Evolutionary conservation across 2,329 filamentous ascomycete species (phyloP), one percentile per base, ranked within the genome.

Genomic region (Acarospora socialis): DNA sequence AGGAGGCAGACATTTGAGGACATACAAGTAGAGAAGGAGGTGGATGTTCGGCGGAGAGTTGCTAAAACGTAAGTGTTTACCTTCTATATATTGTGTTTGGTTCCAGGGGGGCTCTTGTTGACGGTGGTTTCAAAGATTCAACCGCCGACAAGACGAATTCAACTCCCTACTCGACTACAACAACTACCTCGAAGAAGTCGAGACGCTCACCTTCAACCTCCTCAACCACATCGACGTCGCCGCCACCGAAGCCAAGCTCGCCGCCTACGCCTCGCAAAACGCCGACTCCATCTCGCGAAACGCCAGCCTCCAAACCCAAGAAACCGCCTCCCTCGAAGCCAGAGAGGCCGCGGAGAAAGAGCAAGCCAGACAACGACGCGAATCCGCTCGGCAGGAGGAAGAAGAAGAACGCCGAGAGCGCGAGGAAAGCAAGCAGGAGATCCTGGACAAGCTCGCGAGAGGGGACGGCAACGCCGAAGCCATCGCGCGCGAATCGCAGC

Each of bases 131-230:
- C 27, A n/a, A n/a, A 80, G 87, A 7, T 87, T 95, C 56, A 94
- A 95, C 60, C 78, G 82, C 47, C 66, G 73, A 12, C 78, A 93
- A 58, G 81, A 90, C 40, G 90, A 98, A 53, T 98, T 98, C 48
- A 80, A 92, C 54, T 74, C 71, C 2, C 66, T 93, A 37, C 62
- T 71, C 25, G 79, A 76, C 50, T 98, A 77, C 63, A 94, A 98
- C 58, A 77, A 94, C 55, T 94, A 95, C 59, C 73, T 98, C 8
- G 83, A 95, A 56, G 76, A 81, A 49, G 82, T 93, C 22, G 90
- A 98, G 61, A 74, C 79, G 43, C 70, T 94, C 39, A 86, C 86
- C 2, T 84, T 86, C 58, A 87, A 94, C 50, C 66, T 98, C 7
- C 77, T 94, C 32, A 67, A 74, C 42, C 74, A 77, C 24, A 66